A percentile compares a stretch with the other conserved stretches of the same genome.
phyloP scores from a whole-genome alignment of 768 basidiomycete genomes.

The Russula olivacea region DNA sequence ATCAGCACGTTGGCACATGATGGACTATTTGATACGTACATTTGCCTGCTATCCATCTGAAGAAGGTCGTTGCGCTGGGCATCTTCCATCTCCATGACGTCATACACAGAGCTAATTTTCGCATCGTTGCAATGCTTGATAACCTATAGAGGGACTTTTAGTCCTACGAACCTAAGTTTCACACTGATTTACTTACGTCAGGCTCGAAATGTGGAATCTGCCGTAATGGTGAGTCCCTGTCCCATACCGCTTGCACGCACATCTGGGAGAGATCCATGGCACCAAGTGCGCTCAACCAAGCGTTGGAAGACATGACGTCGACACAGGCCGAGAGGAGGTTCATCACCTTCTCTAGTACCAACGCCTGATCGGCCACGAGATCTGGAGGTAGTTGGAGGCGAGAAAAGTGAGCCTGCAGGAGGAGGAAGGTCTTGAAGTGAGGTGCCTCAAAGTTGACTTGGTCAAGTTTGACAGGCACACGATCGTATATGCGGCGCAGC shows the following conservation, averaged over 20 bases:
- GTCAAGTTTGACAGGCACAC: constrained; percentile 92
- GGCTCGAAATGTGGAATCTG: constrained; percentile 96
- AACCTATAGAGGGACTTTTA: constrained; percentile 39
- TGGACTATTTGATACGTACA: constrained; percentile 49
- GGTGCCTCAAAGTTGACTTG: constrained; percentile 83
- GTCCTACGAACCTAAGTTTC: neutral
- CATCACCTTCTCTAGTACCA: constrained; percentile 85
- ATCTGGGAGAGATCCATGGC: constrained; percentile 99
- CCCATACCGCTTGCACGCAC: constrained; percentile 98
- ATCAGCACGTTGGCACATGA: constrained; percentile 22
- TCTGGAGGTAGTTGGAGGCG: constrained; percentile 89
- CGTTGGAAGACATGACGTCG: constrained; percentile 97
- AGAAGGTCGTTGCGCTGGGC: constrained; percentile 75
- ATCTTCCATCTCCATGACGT: constrained; percentile 98
- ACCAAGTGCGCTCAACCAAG: constrained; percentile 87
- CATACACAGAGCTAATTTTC: constrained; percentile 85
- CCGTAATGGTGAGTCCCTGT: constrained; percentile 89
- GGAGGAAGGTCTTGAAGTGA: constrained; percentile 96
- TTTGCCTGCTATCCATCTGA: constrained; percentile 78
- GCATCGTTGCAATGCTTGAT: constrained; percentile 80
- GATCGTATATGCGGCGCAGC: constrained; percentile 88
- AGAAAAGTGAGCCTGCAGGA: constrained; percentile 95
- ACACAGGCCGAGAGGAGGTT: constrained; percentile 92
- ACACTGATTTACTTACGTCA: constrained; percentile 47
- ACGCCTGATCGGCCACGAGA: constrained; percentile 82